A percentile compares a stretch with the other conserved stretches of the same genome.
These are phyloP conservation scores for Boechera stricta DNA, from an alignment of 345 rosid species.

Conservation along the genomic window DNA sequence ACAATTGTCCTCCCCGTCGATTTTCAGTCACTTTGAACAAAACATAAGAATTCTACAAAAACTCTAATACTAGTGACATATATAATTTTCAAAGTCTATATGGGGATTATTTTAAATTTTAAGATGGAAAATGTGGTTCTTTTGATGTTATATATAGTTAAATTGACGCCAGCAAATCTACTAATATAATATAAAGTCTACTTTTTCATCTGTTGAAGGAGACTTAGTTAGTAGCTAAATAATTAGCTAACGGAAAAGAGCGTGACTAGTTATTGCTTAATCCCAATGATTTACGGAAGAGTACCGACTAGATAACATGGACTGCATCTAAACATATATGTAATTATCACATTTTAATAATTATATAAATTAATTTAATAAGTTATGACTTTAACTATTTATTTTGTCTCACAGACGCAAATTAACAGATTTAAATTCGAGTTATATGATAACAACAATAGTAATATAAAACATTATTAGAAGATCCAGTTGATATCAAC, in stretches of 20 bases:
- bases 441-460: neutral
- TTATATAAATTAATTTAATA: neutral
- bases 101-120: neutral
- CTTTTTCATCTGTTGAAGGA: neutral
- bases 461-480: neutral
- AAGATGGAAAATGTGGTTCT: neutral
- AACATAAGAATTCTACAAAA: neutral
- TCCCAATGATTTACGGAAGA: slow-evolving; percentile 28
- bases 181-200: slow-evolving; percentile 4
- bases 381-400: neutral
- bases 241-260: neutral
- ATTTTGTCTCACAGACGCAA: neutral
- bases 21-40: neutral
- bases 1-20: neutral
- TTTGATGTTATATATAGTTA: neutral
- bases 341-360: neutral
- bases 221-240: slow-evolving; percentile 23
- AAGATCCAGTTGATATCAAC: neutral
- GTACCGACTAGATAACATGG: slow-evolving; percentile 27
- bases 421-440: neutral
- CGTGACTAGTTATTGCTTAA: slow-evolving; percentile 22
- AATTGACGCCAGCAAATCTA: neutral
- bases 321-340: slow-evolving; percentile 7
- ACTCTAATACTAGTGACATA: neutral
- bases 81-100: neutral